A percentile compares a stretch with the other conserved stretches of the same genome.
phyloP scores from a whole-genome alignment of 345 rosid species.

The Excoecaria agallocha region DNA sequence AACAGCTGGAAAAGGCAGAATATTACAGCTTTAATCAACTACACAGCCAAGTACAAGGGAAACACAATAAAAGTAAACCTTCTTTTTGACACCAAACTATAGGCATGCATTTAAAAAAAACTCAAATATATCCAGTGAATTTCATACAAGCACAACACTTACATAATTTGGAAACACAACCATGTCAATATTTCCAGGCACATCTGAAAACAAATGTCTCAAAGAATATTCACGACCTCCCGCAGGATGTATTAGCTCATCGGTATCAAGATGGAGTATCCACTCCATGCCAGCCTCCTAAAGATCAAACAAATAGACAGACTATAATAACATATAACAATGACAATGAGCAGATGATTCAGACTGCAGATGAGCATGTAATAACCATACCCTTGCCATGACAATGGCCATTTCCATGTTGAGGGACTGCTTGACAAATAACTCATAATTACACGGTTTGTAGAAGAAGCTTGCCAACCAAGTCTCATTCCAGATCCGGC shows the following conservation, averaged over 20 bases:
- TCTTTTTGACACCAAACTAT: slow-evolving; percentile 3
- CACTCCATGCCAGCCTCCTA: slow-evolving; percentile 85
- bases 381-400: slow-evolving; percentile 80
- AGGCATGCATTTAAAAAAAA: neutral
- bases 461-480: slow-evolving; percentile 91
- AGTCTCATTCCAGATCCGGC: slow-evolving; percentile 97
- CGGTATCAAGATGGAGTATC: slow-evolving; percentile 96
- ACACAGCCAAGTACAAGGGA: too few species aligned
- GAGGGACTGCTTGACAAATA: slow-evolving; percentile 95
- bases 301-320: slow-evolving; percentile 14
- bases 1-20: too few species aligned
- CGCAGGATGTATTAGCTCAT: slow-evolving; percentile 81
- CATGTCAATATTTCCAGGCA: slow-evolving; percentile 66
- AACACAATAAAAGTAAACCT: too few species aligned
- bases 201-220: slow-evolving; percentile 62
- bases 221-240: slow-evolving; percentile 78
- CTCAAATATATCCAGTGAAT: neutral
- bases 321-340: neutral
- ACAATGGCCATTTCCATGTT: slow-evolving; percentile 97
- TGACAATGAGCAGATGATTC: neutral
- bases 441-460: slow-evolving; percentile 90
- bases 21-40: too few species aligned
- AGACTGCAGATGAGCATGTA: slow-evolving; percentile 18
- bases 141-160: slow-evolving; percentile 37
- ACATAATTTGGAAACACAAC: slow-evolving; percentile 91